These are phyloP conservation scores for Peterozyma toletana DNA, from an alignment of 805 yeast genomes.

Conservation along the genomic window DNA sequence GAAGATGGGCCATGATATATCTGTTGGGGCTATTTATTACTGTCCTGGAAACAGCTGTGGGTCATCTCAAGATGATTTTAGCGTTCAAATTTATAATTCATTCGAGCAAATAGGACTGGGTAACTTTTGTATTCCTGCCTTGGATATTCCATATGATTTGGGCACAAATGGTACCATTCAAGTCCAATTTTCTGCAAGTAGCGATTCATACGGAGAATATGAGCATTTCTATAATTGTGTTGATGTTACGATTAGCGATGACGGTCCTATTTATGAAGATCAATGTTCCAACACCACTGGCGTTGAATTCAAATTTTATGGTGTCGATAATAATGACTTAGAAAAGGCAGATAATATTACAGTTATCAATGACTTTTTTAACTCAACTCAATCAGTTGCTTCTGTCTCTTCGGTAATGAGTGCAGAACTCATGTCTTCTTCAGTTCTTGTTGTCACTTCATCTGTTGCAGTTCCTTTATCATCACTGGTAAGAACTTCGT, in stretches of 20 bases:
- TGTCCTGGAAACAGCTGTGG: slow-evolving; percentile 17
- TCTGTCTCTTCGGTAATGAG: not conserved
- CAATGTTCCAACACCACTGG: slow-evolving; percentile 20
- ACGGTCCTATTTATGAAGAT: slow-evolving; percentile 17
- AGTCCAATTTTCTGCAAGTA: slow-evolving; percentile 16
- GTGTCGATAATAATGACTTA: slow-evolving; percentile 1
- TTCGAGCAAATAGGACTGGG: slow-evolving; percentile 15
- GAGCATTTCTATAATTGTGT: slow-evolving; percentile 22
- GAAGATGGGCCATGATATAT: slow-evolving; percentile 12
- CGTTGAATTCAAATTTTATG: slow-evolving; percentile 3
- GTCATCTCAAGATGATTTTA: slow-evolving; percentile 15
- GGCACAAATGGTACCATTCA: slow-evolving; percentile 21
- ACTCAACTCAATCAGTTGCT: not conserved
- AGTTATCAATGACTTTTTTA: not conserved
- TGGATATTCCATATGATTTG: slow-evolving; percentile 15
- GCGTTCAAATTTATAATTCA: slow-evolving; percentile 15
- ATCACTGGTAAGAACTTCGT: too few species aligned
- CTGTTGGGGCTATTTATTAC: slow-evolving; percentile 20
- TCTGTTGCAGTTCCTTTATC: too few species aligned
- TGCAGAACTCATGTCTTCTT: too few species aligned
- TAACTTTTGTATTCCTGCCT: slow-evolving; percentile 20
- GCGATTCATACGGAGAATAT: slow-evolving; percentile 12
- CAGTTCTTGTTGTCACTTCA: too few species aligned
- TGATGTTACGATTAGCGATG: slow-evolving; percentile 17
- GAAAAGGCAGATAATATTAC: slow-evolving; percentile 6